Base-by-base conservation (phyloP, 768 basidiomycete genomes). In the Cystobasidium ongulense region DNA sequence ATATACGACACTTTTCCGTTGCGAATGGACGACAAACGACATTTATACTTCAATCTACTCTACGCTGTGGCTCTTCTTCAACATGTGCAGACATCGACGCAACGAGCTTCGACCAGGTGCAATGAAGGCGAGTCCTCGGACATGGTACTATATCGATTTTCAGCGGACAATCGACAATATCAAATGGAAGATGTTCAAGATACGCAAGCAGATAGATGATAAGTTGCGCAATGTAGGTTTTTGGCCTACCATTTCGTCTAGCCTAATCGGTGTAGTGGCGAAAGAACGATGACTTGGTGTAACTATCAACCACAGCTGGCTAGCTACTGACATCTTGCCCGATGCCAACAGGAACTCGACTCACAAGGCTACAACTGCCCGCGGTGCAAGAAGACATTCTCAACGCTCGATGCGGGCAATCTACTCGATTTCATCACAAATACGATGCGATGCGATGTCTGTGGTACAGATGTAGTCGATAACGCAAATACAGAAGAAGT, bases 351-450 rank as follows among this genome's bases (percentile, higher is more conserved):
- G 94, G 92, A 97, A 83, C 87, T 96, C 75, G 92, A 94, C 75
- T 91, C 93, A 80, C 91, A 95, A 82, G 96, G 95, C n/a, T 98
- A 96, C 81, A 88, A 94, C 73, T 99, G 95, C 81, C 89, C 92
- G 1, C 86, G 87, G 76, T 97, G 94, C 84, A 86, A 86, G 73
- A 87, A 88, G 78, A 87, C 87, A 0, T 99, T 92, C 81, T 86
- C 89, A 0, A 87, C 91, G 0, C 84, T 99, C 17, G 92, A 98
- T 75, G 89, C 88, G 62, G 88, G 90, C 82, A 87, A 86, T 76
- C 84, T 97, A 62, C 88, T 92, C 84, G 90, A 93, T 81, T 87
- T 87, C 75, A 61, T 80, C 39, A 84, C 83, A 27, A 87, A 87
- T 68, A 82, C 85, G 7, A 87, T 98, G 76, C 84, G 88, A 31